These are phyloP conservation scores for Eremomyces bilateralis DNA, from an alignment of 495 filamentous ascomycete genomes.

Conservation along the genomic window DNA sequence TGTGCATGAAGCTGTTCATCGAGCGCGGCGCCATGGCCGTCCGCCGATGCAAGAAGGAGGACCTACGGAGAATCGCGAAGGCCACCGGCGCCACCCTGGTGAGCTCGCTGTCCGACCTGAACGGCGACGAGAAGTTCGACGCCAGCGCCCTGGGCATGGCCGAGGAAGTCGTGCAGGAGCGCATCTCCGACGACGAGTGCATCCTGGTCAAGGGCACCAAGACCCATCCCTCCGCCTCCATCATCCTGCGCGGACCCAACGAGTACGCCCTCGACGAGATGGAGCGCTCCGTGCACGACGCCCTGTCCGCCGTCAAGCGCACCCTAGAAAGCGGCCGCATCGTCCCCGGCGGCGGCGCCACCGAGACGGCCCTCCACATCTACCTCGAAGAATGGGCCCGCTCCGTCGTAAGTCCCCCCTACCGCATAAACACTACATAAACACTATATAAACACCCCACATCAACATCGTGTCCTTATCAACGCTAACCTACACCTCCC, in stretches of 20 bases:
- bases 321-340: conserved; percentile 93
- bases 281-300: conserved; percentile 96
- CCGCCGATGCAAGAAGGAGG: conserved; percentile 95
- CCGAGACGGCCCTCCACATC: conserved; percentile 97
- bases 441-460: no score
- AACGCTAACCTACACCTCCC: neutral
- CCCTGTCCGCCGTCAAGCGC: conserved; percentile 87
- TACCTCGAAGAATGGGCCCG: conserved; percentile 99
- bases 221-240: conserved; percentile 76
- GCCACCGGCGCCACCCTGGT: conserved; percentile 87
- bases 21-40: conserved; percentile 94
- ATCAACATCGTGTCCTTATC: no score
- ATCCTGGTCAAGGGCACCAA: conserved; percentile 94
- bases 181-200: conserved; percentile 97
- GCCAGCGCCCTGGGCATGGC: conserved; percentile 68
- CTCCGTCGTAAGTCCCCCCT: conserved; percentile 66
- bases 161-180: conserved; percentile 89
- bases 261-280: conserved; percentile 97
- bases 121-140: conserved; percentile 95
- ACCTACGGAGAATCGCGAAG: conserved; percentile 85
- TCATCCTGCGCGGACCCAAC: conserved; percentile 89
- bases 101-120: conserved; percentile 81
- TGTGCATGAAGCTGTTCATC: conserved; percentile 82
- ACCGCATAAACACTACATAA: no score
- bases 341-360: conserved; percentile 87